These are phyloP conservation scores for Trichosporon ovoides DNA, from an alignment of 1,284 basidiomycete genomes.

Conservation along the genomic window DNA sequence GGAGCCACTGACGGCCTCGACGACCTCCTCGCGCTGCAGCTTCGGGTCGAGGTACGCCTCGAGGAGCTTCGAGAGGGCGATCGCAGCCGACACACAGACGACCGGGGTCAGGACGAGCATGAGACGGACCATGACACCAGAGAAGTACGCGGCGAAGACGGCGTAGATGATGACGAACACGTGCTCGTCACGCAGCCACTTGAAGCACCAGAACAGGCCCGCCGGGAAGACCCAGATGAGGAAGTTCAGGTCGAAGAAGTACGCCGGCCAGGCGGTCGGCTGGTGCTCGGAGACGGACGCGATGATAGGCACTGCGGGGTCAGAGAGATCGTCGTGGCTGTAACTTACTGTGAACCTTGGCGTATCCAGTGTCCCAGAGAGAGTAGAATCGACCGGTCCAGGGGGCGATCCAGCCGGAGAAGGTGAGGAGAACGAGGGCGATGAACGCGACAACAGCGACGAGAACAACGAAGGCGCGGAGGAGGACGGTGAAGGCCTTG, in stretches of 20 bases:
- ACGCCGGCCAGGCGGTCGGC: slow-evolving; percentile 98
- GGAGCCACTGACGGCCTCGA: slow-evolving; percentile 15
- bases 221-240: slow-evolving; percentile 98
- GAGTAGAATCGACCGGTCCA: slow-evolving; percentile 99
- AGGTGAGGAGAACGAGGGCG: slow-evolving; percentile 73
- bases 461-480: slow-evolving; percentile 64
- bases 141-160: slow-evolving; percentile 93
- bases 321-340: background rate
- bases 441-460: slow-evolving; percentile 66
- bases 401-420: slow-evolving; percentile 92
- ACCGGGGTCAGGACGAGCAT: slow-evolving; percentile 50
- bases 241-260: slow-evolving; percentile 99
- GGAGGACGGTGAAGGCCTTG: slow-evolving; percentile 83
- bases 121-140: slow-evolving; percentile 93
- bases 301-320: slow-evolving; percentile 72
- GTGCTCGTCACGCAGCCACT: slow-evolving; percentile 89
- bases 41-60: slow-evolving; percentile 77
- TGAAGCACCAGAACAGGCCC: slow-evolving; percentile 90
- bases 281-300: slow-evolving; percentile 99
- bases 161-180: slow-evolving; percentile 99
- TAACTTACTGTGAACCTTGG: slow-evolving; percentile 70
- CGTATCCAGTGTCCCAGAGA: slow-evolving; percentile 98
- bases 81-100: slow-evolving; percentile 69
- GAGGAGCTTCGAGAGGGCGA: slow-evolving; percentile 81
- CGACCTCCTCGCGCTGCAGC: slow-evolving; percentile 26